Percentiles rank a stretch among this genome's conserved stretches.
These are phyloP conservation scores for Hypoxylon sp. DNA, from an alignment of 2,329 filamentous ascomycete species.

Conservation along the genomic window DNA sequence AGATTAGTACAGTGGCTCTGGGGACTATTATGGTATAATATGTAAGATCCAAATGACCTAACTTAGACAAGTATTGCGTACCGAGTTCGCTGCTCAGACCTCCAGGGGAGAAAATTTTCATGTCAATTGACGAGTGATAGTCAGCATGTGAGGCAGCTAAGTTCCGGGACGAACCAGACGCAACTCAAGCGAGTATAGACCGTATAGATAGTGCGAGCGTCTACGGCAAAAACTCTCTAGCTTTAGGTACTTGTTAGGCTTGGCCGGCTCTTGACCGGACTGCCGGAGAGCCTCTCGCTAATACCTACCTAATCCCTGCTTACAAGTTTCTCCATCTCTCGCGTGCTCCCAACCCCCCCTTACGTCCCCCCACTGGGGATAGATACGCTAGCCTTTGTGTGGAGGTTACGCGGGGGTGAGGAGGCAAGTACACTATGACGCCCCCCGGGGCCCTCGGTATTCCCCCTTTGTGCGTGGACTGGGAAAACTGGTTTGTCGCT, in stretches of 20 bases:
- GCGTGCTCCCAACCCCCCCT: constrained; percentile 6
- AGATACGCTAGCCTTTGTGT: constrained; percentile 19
- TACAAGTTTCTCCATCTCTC: constrained; percentile 4
- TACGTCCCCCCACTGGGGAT: constrained; percentile 5
- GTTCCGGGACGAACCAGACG: neutral
- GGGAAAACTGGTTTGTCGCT: constrained; percentile 18
- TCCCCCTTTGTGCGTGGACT: constrained; percentile 22
- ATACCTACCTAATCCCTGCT: constrained; percentile 16
- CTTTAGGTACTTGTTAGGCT: constrained; percentile 1
- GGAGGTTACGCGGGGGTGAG: constrained; percentile 32
- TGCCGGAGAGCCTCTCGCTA: constrained; percentile 29
- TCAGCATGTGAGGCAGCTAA: neutral
- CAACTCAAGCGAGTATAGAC: constrained; percentile 4
- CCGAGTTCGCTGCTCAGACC: neutral
- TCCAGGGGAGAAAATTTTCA: neutral
- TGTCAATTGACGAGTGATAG: constrained; percentile 2
- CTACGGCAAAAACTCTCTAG: neutral
- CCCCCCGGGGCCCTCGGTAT: constrained; percentile 5
- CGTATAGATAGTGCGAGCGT: neutral
- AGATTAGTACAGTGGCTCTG: neutral
- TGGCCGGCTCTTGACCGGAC: constrained; percentile 21
- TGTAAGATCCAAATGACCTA: neutral
- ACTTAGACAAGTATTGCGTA: too few relatives aligned
- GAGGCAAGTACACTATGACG: constrained; percentile 8
- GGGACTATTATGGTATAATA: neutral